phyloP scores from a whole-genome alignment of 129 eudicot species.

The Centrapalus pauciflorus region DNA sequence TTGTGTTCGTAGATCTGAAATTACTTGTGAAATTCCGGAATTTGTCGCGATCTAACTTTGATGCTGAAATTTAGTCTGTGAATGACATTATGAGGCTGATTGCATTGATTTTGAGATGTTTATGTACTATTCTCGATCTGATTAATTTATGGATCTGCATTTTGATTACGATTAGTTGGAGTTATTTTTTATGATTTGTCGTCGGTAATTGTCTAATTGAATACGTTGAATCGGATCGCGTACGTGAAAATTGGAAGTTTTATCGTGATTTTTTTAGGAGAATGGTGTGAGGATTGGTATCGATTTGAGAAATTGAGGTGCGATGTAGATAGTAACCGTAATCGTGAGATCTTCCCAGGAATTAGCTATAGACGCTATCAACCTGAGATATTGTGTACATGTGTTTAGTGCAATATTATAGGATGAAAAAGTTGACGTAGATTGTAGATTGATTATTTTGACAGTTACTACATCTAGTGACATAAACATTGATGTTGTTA shows the following conservation, averaged over 20 bases:
- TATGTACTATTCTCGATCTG: constrained; percentile 21
- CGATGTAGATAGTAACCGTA: neutral
- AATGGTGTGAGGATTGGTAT: constrained; percentile 1
- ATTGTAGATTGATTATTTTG: neutral
- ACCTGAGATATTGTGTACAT: neutral
- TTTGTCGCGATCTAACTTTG: constrained; percentile 27
- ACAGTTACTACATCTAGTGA: neutral
- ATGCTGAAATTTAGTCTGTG: constrained; percentile 8
- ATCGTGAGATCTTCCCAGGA: constrained; percentile 2
- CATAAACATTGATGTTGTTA: constrained; percentile 8
- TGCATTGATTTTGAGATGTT: constrained; percentile 7
- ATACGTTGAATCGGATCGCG: constrained; percentile 6
- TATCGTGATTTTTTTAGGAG: neutral
- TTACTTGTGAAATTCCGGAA: neutral
- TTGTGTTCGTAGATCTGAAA: constrained; percentile 23
- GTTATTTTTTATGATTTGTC: neutral
- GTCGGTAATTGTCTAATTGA: neutral
- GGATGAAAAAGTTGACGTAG: constrained; percentile 15
- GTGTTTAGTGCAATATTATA: neutral
- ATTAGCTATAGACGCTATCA: neutral
- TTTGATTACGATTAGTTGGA: constrained; percentile 8
- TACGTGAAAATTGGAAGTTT: neutral
- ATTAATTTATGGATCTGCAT: constrained; percentile 35
- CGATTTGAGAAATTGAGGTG: constrained; percentile 3
- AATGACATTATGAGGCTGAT: neutral